phyloP scores from a whole-genome alignment of 306 rosid species.

The Morella rubra region DNA sequence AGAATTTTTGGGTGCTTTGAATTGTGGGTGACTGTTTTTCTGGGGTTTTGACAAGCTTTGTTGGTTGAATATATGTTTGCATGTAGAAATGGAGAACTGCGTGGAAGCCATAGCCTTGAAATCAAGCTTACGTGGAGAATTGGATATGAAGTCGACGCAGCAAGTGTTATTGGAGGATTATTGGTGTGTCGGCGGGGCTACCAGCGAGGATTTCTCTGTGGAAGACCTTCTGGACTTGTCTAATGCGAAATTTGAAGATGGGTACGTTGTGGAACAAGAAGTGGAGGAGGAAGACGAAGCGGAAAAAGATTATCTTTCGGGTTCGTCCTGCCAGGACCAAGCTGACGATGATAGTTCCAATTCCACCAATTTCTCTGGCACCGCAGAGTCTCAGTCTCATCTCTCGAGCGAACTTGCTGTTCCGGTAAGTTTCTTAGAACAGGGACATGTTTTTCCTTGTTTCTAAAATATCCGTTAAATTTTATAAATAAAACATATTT shows the following conservation, averaged over 20 bases:
- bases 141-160: slow-evolving; percentile 39
- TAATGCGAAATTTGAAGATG: slow-evolving; percentile 53
- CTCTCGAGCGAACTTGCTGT: slow-evolving; percentile 59
- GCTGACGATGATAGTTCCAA: slow-evolving; percentile 47
- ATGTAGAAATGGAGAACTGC: slow-evolving; percentile 59
- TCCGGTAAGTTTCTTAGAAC: slow-evolving; percentile 52
- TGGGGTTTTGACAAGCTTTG: slow-evolving; percentile 1
- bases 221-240: slow-evolving; percentile 82
- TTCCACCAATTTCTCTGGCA: slow-evolving; percentile 33
- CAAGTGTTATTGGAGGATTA: slow-evolving; percentile 46
- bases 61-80: slow-evolving; percentile 25
- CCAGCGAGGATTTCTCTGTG: slow-evolving; percentile 69
- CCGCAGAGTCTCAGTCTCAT: slow-evolving; percentile 44
- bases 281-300: slow-evolving; percentile 36
- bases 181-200: slow-evolving; percentile 34
- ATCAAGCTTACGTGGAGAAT: slow-evolving; percentile 63
- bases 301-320: slow-evolving; percentile 40
- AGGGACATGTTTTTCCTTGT: background rate
- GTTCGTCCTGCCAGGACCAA: slow-evolving; percentile 42
- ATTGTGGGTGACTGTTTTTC: background rate
- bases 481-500: background rate
- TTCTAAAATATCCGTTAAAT: background rate
- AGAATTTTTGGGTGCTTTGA: background rate
- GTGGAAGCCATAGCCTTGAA: slow-evolving; percentile 67
- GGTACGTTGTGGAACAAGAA: slow-evolving; percentile 37